Percentiles rank a stretch among this genome's conserved stretches.
Evolutionary conservation across 75 land plant genomes (phyloP).

Genomic region (Pinus albicaulis): DNA sequence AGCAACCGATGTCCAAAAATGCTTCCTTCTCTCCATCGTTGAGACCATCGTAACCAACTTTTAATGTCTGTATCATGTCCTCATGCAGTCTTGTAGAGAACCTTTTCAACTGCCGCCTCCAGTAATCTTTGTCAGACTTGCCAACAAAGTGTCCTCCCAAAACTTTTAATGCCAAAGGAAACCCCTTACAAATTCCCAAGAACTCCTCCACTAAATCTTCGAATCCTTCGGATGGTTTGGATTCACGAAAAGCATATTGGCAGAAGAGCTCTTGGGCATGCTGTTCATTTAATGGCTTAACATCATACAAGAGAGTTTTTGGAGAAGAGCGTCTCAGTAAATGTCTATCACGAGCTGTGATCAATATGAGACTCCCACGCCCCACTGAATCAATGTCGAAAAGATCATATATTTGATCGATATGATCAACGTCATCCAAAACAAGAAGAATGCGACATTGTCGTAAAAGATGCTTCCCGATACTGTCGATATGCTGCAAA

Average conservation of each 20-base stretch:
- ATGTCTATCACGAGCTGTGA: not conserved
- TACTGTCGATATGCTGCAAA: not conserved
- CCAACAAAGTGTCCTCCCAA: not conserved
- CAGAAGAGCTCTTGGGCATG: conserved; percentile 2
- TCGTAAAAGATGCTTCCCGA: not conserved
- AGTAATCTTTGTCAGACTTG: not conserved
- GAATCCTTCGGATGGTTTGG: not conserved
- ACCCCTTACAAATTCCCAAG: not conserved
- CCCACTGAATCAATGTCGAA: not conserved
- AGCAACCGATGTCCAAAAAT: not conserved
- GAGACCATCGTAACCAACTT: not conserved
- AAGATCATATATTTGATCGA: not conserved
- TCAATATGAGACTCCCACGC: not conserved
- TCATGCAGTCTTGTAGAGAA: not conserved
- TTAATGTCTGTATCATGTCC: not conserved
- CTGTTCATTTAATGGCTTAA: not conserved
- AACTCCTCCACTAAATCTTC: not conserved
- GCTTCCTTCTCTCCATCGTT: not conserved
- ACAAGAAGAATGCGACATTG: not conserved
- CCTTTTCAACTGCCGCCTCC: not conserved
- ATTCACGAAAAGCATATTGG: not conserved
- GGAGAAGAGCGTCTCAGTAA: not conserved
- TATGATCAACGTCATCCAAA: not conserved
- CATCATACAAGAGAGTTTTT: not conserved
- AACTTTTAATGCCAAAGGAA: not conserved